Percentiles rank a stretch among this genome's conserved stretches.
phyloP scores from a whole-genome alignment of 2,329 filamentous ascomycete species.

The Colletotrichum lindemuthianum region DNA sequence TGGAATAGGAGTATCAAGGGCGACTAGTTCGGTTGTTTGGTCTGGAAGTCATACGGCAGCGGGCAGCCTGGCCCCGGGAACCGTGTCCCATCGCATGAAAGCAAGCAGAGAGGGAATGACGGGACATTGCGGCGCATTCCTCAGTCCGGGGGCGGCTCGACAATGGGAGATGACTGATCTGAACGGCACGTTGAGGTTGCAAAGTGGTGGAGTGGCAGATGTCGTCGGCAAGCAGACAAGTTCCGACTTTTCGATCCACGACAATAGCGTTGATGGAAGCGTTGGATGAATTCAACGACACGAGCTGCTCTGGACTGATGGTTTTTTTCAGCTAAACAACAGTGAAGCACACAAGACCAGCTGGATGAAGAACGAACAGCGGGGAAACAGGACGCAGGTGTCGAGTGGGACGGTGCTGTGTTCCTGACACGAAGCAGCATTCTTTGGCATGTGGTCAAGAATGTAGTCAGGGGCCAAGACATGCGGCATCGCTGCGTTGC shows the following conservation, averaged over 20 bases:
- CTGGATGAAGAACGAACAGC: not conserved
- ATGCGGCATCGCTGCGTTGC: slow-evolving; percentile 20
- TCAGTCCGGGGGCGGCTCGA: slow-evolving; percentile 11
- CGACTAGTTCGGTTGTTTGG: not conserved
- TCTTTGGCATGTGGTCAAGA: slow-evolving; percentile 10
- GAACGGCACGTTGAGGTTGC: slow-evolving; percentile 8
- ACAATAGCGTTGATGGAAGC: no score
- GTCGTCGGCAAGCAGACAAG: no score
- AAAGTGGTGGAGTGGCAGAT: not conserved
- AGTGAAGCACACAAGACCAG: slow-evolving; percentile 2
- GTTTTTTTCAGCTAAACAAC: no score
- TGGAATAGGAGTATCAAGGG: not conserved
- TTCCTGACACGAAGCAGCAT: slow-evolving; percentile 14
- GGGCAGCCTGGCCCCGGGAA: not conserved
- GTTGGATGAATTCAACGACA: no score
- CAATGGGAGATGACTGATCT: slow-evolving; percentile 10
- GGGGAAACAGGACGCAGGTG: slow-evolving; percentile 6
- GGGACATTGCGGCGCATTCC: slow-evolving; percentile 37
- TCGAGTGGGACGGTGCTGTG: slow-evolving; percentile 11
- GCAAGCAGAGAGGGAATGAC: slow-evolving; percentile 34
- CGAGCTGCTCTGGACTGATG: no score
- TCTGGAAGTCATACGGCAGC: not conserved
- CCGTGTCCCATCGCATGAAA: slow-evolving; percentile 8
- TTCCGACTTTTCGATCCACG: no score
- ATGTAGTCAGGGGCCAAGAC: slow-evolving; percentile 16